Evolutionary conservation across 2,329 filamentous ascomycete genomes (phyloP).

Genomic region (Paecilomyces formosus): DNA sequence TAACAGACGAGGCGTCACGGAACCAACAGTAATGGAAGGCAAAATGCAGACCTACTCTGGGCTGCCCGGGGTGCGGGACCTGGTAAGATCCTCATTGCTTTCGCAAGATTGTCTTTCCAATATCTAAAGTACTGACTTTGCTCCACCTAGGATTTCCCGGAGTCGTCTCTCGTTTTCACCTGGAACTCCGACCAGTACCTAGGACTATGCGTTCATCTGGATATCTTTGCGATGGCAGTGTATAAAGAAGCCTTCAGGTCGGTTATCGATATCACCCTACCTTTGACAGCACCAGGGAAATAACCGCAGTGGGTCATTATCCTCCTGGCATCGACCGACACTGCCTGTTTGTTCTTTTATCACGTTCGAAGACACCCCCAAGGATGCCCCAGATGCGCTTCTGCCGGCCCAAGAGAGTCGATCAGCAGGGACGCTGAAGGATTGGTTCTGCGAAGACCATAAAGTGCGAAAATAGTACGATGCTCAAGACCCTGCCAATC

Average conservation of each 20-base stretch:
- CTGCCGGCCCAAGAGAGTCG: conserved; percentile 26
- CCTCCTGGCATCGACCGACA: conserved; percentile 3
- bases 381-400: conserved; percentile 24
- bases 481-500: conserved; percentile 39
- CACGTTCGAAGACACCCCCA: conserved; percentile 4
- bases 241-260: conserved; percentile 41
- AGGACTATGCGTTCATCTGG: conserved; percentile 17
- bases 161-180: conserved; percentile 44
- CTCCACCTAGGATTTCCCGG: conserved; percentile 34
- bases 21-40: conserved; percentile 11
- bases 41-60: conserved; percentile 41
- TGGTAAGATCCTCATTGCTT: conserved; percentile 16
- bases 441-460: conserved; percentile 31
- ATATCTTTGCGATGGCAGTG: conserved; percentile 39
- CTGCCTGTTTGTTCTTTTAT: conserved; percentile 7
- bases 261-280: conserved; percentile 32
- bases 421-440: conserved; percentile 26
- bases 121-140: not conserved
- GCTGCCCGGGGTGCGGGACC: conserved; percentile 40
- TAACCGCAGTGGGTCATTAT: conserved; percentile 5
- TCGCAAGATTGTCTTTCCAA: not conserved
- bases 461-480: conserved; percentile 11
- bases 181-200: conserved; percentile 14
- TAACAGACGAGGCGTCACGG: too few species aligned
- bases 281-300: conserved; percentile 7